Evolutionary conservation across 2,329 filamentous ascomycete genomes (phyloP).

Genomic region (Botryosphaeria dothidea): DNA sequence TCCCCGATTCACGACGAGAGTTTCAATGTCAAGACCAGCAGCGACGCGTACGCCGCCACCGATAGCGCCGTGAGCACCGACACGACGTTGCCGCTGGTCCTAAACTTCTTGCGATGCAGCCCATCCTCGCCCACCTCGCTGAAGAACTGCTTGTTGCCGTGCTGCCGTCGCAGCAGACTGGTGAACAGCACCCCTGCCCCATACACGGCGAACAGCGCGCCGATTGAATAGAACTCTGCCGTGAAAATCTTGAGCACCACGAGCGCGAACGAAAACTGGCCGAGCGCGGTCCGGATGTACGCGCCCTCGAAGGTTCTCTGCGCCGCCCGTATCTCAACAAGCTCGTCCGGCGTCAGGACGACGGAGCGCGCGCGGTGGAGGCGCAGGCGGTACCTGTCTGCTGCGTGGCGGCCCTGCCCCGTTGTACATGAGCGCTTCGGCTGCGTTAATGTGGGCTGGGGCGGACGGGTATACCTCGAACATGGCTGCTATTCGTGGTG

Average conservation of each 20-base stretch:
- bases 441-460: neutral
- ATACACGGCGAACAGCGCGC: slow-evolving; percentile 93
- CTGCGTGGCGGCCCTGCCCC: slow-evolving; percentile 58
- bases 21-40: slow-evolving; percentile 60
- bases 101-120: slow-evolving; percentile 61
- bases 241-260: slow-evolving; percentile 97
- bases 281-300: slow-evolving; percentile 91
- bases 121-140: slow-evolving; percentile 62
- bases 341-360: slow-evolving; percentile 76
- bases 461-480: slow-evolving; percentile 22
- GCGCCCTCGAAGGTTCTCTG: slow-evolving; percentile 97
- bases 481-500: slow-evolving; percentile 20
- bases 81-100: slow-evolving; percentile 67
- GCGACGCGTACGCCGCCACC: slow-evolving; percentile 60
- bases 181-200: slow-evolving; percentile 82
- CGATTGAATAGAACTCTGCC: slow-evolving; percentile 92
- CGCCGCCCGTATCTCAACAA: slow-evolving; percentile 91
- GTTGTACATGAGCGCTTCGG: slow-evolving; percentile 7
- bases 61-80: slow-evolving; percentile 63
- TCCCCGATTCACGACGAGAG: slow-evolving; percentile 7
- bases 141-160: slow-evolving; percentile 95
- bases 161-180: slow-evolving; percentile 80
- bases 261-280: slow-evolving; percentile 92
- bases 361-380: slow-evolving; percentile 83
- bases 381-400: slow-evolving; percentile 75